Evolutionary conservation across 495 filamentous ascomycete species (phyloP), one percentile per base, ranked within the genome.

Genomic region (Aspergillus leporis): DNA sequence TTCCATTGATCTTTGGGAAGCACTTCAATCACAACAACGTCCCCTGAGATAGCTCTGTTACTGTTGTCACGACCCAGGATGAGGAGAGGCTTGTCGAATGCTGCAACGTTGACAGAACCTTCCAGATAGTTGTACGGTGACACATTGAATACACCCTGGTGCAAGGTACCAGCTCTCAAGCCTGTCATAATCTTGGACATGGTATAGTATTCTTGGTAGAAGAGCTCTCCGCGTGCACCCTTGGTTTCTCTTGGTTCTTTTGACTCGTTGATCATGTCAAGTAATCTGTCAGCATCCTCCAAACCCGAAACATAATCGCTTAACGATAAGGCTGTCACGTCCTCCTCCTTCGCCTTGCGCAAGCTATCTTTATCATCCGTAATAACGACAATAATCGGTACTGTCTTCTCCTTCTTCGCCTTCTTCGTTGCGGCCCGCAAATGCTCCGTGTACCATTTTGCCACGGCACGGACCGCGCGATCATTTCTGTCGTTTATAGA

Each of bases 51-150:
- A 19, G 93, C 84, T 60, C 94, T 85, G 74, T 98, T 98, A 78
- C 94, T 96, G 73, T 96, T 97, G 63, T 98, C 93, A 50, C 94
- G 82, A n/a, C 94, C 94, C 13, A 97, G 78, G 54, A 98, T 85
- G 14, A 98, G 77, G 32, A 98, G 83, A 8, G 92, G 78, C 62
- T 90, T 93, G 51, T 96, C 90, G 64, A 98, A 98, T 19, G 92
- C 85, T 18, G 92, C 82, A 7, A 96, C 92, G 65, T 91, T 87
- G 49, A 98, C 87, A 12, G 90, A 90, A 9, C 91, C 95, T 70
- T 98, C 95, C 30, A 98, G 78, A 66, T 96, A 98, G 71, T 98
- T 98, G 78, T 98, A 98, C 8, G 91, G 90, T 10, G 94, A 98
- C 23, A 98, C 90, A 65, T 93, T 96, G 77, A 95, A 98, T 16